Percentiles rank a stretch among this genome's conserved stretches.
Conservation (phyloP, 495 filamentous ascomycete species). For the Cryomyces antarcticus region DNA sequence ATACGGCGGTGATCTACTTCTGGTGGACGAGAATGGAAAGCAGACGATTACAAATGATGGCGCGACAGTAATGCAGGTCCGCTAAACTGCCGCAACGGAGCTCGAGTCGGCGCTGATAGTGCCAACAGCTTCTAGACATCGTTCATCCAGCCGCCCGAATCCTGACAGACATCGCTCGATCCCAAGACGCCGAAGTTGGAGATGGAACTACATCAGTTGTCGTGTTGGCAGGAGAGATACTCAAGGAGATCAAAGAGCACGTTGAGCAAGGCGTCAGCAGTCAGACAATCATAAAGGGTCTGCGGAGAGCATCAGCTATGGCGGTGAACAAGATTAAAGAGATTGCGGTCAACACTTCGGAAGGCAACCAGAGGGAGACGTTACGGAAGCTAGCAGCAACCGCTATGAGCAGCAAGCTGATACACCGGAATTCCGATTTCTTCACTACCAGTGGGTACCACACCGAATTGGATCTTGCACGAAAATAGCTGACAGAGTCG, state of each 20-base stretch:
- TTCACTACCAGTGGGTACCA: constrained; percentile 76
- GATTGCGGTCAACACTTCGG: constrained; percentile 73
- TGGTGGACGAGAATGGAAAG: constrained; percentile 85
- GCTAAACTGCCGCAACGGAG: constrained; percentile 3
- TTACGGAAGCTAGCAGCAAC: constrained; percentile 76
- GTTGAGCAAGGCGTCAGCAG: constrained; percentile 95
- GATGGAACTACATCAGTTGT: constrained; percentile 96
- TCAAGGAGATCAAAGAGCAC: constrained; percentile 86
- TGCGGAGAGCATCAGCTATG: constrained; percentile 56
- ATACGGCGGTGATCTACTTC: constrained; percentile 86
- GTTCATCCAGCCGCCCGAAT: constrained; percentile 95
- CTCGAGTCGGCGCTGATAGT: constrained; percentile 5
- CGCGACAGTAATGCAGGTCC: constrained; percentile 95
- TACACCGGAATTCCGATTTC: constrained; percentile 90
- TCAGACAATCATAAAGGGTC: constrained; percentile 90
- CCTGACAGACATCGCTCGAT: constrained; percentile 93
- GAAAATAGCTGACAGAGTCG: constrained; percentile 14
- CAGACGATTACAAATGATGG: constrained; percentile 99
- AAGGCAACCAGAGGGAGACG: constrained; percentile 76
- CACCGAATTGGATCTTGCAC: not conserved
- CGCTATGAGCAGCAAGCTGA: constrained; percentile 99
- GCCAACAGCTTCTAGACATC: constrained; percentile 72
- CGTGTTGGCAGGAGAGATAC: constrained; percentile 82
- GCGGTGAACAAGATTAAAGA: constrained; percentile 98
- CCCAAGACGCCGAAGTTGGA: constrained; percentile 96